Evolutionary conservation across 768 basidiomycete genomes (phyloP).

Genomic region (Naganishia vaughanmartiniae): DNA sequence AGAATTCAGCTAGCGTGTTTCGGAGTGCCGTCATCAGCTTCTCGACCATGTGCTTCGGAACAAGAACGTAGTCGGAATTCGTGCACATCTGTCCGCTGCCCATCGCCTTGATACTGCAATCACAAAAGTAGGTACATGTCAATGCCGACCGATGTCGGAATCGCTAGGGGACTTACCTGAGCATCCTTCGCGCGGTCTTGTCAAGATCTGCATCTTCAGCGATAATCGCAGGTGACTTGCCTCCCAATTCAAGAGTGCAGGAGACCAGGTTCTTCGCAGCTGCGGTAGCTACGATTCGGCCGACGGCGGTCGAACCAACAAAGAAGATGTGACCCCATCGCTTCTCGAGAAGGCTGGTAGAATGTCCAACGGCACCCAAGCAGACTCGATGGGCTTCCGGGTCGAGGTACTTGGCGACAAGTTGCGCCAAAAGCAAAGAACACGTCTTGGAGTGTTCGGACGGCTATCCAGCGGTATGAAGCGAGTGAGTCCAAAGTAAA

Average conservation of each 20-base stretch:
- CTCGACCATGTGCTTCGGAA: conserved; percentile 37
- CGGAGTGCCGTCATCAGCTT: conserved; percentile 40
- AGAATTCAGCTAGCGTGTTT: conserved; percentile 37
- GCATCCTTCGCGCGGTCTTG: conserved; percentile 44
- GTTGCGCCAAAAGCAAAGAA: conserved; percentile 42
- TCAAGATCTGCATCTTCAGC: conserved; percentile 42
- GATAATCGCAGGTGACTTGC: conserved; percentile 51
- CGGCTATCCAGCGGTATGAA: conserved; percentile 34
- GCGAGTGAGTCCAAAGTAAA: not conserved
- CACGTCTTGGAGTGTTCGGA: conserved; percentile 46
- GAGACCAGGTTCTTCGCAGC: conserved; percentile 51
- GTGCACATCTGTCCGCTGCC: conserved; percentile 48
- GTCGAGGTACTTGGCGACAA: conserved; percentile 47
- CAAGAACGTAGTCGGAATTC: conserved; percentile 48
- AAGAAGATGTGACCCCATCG: conserved; percentile 52
- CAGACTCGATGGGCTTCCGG: conserved; percentile 46
- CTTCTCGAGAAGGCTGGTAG: conserved; percentile 43
- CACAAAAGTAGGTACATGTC: conserved; percentile 21
- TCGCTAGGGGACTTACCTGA: not conserved
- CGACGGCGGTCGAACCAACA: conserved; percentile 48
- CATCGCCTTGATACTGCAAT: conserved; percentile 41
- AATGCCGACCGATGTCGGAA: not conserved
- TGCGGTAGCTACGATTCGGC: conserved; percentile 46
- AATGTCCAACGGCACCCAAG: conserved; percentile 42
- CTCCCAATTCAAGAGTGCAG: conserved; percentile 51